Percentiles rank a stretch among this genome's conserved stretches.
These are phyloP conservation scores for Hyaloperonospora brassicae DNA, from an alignment of 352 stramenopile species.

Conservation along the genomic window DNA sequence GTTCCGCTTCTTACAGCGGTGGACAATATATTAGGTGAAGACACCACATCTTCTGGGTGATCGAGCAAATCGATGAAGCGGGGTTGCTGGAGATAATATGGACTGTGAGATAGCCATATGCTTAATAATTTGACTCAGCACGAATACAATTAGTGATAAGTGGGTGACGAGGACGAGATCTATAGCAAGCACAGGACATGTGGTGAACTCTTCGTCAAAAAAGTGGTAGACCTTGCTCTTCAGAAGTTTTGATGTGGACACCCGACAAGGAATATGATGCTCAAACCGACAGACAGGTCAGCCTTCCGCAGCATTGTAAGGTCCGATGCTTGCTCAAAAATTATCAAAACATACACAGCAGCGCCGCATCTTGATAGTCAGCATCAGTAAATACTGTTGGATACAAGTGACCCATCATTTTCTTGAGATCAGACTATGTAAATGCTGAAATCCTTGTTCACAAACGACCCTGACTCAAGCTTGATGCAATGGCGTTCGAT, in stretches of 20 bases:
- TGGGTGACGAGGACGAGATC: conserved; percentile 36
- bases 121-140: conserved; percentile 14
- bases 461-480: not conserved
- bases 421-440: not conserved
- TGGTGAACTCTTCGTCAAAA: no score
- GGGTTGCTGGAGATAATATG: not conserved
- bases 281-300: not conserved
- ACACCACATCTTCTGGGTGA: not conserved
- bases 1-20: not conserved
- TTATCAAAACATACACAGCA: not conserved
- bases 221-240: not conserved
- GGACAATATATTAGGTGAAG: not conserved
- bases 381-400: not conserved
- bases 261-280: not conserved
- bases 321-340: not conserved
- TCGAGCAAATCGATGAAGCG: no score
- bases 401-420: not conserved
- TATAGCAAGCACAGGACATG: conserved; percentile 16
- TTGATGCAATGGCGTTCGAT: not conserved
- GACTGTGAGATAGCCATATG: not conserved
- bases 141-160: not conserved
- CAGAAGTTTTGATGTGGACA: not conserved
- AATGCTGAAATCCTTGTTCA: not conserved
- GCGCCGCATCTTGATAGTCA: not conserved
- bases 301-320: no score